Evolutionary conservation across 2,329 filamentous ascomycete species (phyloP).

Genomic region (Aspergillus unguis): DNA sequence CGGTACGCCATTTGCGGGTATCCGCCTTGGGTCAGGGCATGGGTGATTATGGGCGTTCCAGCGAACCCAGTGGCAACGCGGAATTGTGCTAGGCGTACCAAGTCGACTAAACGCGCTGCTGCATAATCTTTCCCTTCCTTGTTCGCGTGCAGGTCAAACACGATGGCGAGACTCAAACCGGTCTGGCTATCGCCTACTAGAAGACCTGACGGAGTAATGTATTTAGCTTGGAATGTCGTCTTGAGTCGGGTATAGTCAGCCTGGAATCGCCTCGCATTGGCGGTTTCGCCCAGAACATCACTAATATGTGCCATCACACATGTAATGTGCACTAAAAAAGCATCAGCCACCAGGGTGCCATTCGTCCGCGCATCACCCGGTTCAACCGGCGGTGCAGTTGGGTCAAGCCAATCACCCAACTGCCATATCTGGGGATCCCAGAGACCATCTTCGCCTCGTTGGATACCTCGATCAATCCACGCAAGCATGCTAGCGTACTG

Average conservation of each 20-base stretch:
- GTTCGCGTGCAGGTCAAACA: slow-evolving; percentile 24
- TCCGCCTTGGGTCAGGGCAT: slow-evolving; percentile 25
- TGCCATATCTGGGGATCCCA: slow-evolving; percentile 37
- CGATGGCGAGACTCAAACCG: slow-evolving; percentile 22
- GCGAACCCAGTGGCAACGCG: slow-evolving; percentile 37
- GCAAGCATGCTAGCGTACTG: slow-evolving; percentile 37
- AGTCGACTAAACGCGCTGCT: slow-evolving; percentile 11
- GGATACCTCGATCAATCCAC: slow-evolving; percentile 37
- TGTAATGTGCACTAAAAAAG: slow-evolving; percentile 38
- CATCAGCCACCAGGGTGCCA: slow-evolving; percentile 38
- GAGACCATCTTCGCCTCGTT: slow-evolving; percentile 30
- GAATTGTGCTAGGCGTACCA: slow-evolving; percentile 28
- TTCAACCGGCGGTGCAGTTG: slow-evolving; percentile 33
- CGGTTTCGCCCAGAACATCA: slow-evolving; percentile 19
- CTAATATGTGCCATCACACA: slow-evolving; percentile 29
- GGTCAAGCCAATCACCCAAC: slow-evolving; percentile 44
- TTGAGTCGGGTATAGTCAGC: slow-evolving; percentile 16
- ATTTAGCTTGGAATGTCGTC: slow-evolving; percentile 28
- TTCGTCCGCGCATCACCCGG: slow-evolving; percentile 33
- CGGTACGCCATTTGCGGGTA: slow-evolving; percentile 32
- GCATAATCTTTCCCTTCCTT: slow-evolving; percentile 5
- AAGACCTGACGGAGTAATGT: slow-evolving; percentile 28
- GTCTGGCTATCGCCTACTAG: slow-evolving; percentile 34
- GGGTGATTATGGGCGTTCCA: slow-evolving; percentile 28
- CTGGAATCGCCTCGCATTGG: slow-evolving; percentile 22